Conservation (phyloP, 139 green algal species). For the Raphidocelis subcapitata region DNA sequence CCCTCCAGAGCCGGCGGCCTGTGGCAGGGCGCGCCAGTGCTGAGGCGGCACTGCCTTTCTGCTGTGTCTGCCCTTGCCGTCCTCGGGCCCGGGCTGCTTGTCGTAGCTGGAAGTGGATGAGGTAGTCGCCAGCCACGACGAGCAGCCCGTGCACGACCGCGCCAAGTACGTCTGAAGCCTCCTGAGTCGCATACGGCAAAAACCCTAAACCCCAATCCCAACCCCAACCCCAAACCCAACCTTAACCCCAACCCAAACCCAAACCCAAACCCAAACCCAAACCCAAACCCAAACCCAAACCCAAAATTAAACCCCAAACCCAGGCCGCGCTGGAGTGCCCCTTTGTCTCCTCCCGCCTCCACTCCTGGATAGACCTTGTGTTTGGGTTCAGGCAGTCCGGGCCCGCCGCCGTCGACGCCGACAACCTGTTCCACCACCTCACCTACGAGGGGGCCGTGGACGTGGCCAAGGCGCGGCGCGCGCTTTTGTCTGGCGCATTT, state of each 20-base stretch:
- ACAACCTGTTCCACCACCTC: constrained; percentile 90
- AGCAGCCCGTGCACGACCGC: no score
- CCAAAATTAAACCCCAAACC: no score
- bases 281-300: background rate
- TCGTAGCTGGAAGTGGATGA: no score
- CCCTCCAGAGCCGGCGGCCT: no score
- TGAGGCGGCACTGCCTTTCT: no score
- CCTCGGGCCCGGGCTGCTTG: no score
- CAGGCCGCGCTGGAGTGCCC: constrained; percentile 73
- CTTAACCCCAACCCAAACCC: no score
- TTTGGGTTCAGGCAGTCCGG: constrained; percentile 88
- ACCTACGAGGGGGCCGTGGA: constrained; percentile 87
- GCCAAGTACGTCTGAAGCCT: no score
- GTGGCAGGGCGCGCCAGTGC: no score
- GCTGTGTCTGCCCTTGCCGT: no score
- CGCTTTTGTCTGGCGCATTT: background rate
- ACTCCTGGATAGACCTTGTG: constrained; percentile 93
- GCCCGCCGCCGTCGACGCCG: constrained; percentile 62
- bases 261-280: background rate
- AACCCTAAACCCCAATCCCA: background rate
- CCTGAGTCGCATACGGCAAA: background rate
- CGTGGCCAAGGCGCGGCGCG: constrained; percentile 33
- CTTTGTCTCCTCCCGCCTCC: constrained; percentile 77
- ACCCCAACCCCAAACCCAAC: no score
- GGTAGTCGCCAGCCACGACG: no score